Evolutionary conservation across 306 rosid genomes (phyloP), one percentile per base, ranked within the genome.

Genomic region (Senna tora): DNA sequence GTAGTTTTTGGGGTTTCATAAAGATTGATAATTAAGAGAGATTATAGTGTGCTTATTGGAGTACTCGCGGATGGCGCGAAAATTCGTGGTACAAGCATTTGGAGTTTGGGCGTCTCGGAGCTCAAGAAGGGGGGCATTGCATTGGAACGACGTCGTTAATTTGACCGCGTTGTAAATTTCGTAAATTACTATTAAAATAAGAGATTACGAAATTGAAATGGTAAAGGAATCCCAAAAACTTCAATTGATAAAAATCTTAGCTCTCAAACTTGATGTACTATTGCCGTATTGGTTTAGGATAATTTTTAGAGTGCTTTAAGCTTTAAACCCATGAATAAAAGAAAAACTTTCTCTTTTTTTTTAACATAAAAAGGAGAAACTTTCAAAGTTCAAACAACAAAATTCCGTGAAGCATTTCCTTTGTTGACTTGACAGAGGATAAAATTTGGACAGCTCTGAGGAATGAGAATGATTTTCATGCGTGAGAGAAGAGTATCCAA

Each of bases 41-140:
- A 28, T 22, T 51, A 69, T 53, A 50, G 79, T 56, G 68, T 45
- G 50, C 67, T 72, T 73, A 67, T 47, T 33, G 53, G 59, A 69
- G 60, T 17, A 74, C 58, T 43, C 49, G 47, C 65, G 17, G 10
- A 17, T 65, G 88, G 95, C 89, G 92, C 92, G 83, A 83, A 83
- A 69, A 57, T 78, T 65, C 16, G 62, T 25, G 74, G 71, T 61
- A 32, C 33, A 38, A 78, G 34, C 51, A 38, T 56, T 77, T 41
- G 74, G 74, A 82, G 39, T 36, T 25, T 25, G 30, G 2, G 3
- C 72, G 78, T 76, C 77, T 52, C 65, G 69, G 69, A 21, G 80
- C 80, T 67, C 84, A 55, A 76, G 65, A 68, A 19, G 62, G 43
- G 38, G 25, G 7, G 14, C 16, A 15, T n/a, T n/a, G n/a, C n/a